A percentile compares a stretch with the other conserved stretches of the same genome.
Evolutionary conservation across 768 basidiomycete species (phyloP).

Genomic region (Macrolepiota dolichaula): DNA sequence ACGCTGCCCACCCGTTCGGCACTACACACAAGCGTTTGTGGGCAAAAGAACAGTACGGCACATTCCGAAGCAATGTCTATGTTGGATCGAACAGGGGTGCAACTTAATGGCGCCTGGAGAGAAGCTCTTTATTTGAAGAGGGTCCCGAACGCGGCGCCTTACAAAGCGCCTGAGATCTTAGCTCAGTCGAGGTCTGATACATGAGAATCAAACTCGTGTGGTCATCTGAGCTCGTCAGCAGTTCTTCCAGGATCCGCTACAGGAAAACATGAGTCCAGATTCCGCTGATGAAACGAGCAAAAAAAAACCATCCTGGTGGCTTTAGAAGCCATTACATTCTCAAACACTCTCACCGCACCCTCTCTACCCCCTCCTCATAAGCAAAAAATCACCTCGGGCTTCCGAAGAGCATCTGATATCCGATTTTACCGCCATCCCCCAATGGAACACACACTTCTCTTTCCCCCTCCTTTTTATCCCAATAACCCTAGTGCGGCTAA

Average conservation of each 20-base stretch:
- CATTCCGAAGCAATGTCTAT: background rate
- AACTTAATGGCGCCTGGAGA: background rate
- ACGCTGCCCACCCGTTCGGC: background rate
- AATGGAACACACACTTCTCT: background rate
- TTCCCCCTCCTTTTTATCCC: background rate
- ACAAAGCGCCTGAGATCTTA: background rate
- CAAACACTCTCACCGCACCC: background rate
- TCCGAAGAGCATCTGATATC: background rate
- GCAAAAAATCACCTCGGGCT: conserved; percentile 4
- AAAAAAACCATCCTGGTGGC: background rate
- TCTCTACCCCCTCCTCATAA: background rate
- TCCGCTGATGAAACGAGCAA: background rate
- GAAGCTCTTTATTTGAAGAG: conserved; percentile 1
- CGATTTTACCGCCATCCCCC: background rate
- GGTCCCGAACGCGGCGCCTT: background rate
- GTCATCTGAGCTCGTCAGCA: conserved; percentile 5
- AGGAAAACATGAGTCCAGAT: background rate
- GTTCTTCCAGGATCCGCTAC: background rate
- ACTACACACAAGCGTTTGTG: too few relatives aligned
- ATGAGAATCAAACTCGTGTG: background rate
- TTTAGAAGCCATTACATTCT: background rate
- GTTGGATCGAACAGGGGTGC: background rate
- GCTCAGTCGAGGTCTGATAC: background rate
- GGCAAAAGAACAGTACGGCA: background rate
- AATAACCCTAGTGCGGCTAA: background rate